These are phyloP conservation scores for Trichoderma gracile DNA, from an alignment of 2,329 filamentous ascomycete species.

Conservation along the genomic window DNA sequence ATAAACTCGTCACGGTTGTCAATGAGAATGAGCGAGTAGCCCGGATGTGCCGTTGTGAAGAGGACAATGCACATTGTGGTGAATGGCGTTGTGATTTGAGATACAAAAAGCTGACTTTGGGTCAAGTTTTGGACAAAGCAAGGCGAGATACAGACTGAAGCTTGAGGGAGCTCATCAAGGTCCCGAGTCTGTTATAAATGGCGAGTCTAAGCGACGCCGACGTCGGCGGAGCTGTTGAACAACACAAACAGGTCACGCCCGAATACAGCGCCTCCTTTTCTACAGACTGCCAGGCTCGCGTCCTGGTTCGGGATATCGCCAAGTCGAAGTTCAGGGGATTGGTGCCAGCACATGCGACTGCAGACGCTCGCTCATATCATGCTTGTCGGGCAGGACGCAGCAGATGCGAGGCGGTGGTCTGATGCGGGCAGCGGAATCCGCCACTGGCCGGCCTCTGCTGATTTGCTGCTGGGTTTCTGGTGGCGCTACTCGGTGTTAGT, in stretches of 20 bases:
- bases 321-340: slow-evolving; percentile 16
- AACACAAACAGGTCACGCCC: not conserved
- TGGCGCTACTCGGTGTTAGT: too few species aligned
- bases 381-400: not conserved
- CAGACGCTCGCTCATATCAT: slow-evolving; percentile 5
- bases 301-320: not conserved
- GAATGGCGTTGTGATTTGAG: not conserved
- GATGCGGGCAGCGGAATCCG: slow-evolving; percentile 17
- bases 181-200: slow-evolving; percentile 8
- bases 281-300: not conserved
- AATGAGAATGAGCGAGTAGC: slow-evolving; percentile 72
- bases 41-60: slow-evolving; percentile 72
- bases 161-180: not conserved
- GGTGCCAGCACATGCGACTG: slow-evolving; percentile 16
- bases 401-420: slow-evolving; percentile 9
- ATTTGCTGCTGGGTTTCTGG: too few species aligned
- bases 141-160: not conserved
- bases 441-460: slow-evolving; percentile 3
- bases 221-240: slow-evolving; percentile 17
- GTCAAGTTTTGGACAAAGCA: too few species aligned
- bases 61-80: slow-evolving; percentile 72
- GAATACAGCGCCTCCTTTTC: not conserved
- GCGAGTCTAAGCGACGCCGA: slow-evolving; percentile 1
- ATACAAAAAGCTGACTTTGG: too few species aligned
- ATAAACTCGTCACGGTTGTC: slow-evolving; percentile 79